These are phyloP conservation scores for Trichophyton mentagrophytes DNA, from an alignment of 2,329 filamentous ascomycete genomes.

Conservation along the genomic window DNA sequence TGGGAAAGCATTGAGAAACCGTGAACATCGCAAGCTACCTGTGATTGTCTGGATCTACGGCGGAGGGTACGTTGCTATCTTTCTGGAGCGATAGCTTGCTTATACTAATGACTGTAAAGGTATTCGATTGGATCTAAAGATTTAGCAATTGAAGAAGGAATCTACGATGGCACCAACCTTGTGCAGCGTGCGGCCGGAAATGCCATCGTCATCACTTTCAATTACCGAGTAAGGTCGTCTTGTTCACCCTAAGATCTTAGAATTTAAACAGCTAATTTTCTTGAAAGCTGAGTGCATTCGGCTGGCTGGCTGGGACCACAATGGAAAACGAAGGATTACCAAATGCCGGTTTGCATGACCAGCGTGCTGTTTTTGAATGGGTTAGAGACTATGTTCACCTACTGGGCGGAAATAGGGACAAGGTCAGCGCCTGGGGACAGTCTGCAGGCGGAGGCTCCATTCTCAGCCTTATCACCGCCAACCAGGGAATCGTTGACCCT, in stretches of 20 bases:
- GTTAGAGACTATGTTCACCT: constrained; percentile 28
- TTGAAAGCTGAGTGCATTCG: constrained; percentile 36
- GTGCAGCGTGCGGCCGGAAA: not conserved
- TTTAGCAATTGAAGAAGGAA: not conserved
- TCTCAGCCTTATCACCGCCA: constrained; percentile 31
- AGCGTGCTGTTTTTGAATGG: constrained; percentile 31
- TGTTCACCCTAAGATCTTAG: constrained; percentile 40
- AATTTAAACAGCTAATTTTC: constrained; percentile 23
- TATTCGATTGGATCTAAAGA: not conserved
- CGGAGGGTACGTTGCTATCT: not conserved
- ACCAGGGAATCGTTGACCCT: constrained; percentile 33
- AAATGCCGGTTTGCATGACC: constrained; percentile 33
- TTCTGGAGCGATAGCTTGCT: not conserved
- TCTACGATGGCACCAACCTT: constrained; percentile 1
- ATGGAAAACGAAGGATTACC: constrained; percentile 1
- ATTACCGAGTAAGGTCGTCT: constrained; percentile 10
- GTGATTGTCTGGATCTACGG: constrained; percentile 1
- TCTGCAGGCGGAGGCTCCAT: constrained; percentile 32
- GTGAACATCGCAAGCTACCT: not conserved
- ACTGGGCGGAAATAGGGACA: constrained; percentile 31
- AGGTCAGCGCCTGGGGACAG: constrained; percentile 36
- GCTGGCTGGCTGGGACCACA: not conserved
- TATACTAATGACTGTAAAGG: not conserved
- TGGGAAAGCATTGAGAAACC: constrained; percentile 18
- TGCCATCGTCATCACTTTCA: not conserved